A percentile compares a stretch with the other conserved stretches of the same genome.
phyloP scores from a whole-genome alignment of 345 rosid genomes.

The Populus deltoides region DNA sequence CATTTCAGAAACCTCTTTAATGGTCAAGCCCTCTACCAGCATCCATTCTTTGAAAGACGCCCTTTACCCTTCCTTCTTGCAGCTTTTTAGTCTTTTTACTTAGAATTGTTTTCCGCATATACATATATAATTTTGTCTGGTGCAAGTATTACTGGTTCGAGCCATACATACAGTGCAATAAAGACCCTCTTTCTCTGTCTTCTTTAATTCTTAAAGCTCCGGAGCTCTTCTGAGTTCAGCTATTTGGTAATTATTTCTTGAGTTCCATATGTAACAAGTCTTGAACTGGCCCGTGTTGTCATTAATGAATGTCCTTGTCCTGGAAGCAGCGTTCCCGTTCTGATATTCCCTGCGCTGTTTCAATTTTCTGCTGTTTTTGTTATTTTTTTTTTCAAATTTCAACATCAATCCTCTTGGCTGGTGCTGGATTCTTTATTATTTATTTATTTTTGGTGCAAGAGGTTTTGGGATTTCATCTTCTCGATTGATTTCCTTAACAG shows the following conservation, averaged over 20 bases:
- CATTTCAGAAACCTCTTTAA: slow-evolving; percentile 1
- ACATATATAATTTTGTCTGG: neutral
- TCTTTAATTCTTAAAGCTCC: neutral
- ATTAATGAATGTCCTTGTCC: neutral
- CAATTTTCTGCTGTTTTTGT: neutral
- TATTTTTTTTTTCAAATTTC: neutral
- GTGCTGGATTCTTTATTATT: neutral
- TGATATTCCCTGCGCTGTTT: neutral
- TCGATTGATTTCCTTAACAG: neutral
- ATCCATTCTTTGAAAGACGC: slow-evolving; percentile 12
- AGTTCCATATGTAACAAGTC: neutral
- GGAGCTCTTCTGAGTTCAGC: neutral
- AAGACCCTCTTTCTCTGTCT: neutral
- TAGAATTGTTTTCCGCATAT: neutral
- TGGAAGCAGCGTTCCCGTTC: neutral
- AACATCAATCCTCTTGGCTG: neutral
- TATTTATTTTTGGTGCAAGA: neutral
- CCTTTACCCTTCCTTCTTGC: neutral
- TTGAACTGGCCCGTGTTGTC: neutral
- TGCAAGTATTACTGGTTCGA: slow-evolving; percentile 1
- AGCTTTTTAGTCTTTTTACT: neutral
- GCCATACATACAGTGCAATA: slow-evolving; percentile 13
- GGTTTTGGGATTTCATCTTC: neutral
- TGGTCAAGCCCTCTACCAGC: slow-evolving; percentile 15
- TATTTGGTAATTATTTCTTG: neutral